Base-by-base conservation (phyloP, 352 stramenopile species). In the Halophytophthora batemanensis region DNA sequence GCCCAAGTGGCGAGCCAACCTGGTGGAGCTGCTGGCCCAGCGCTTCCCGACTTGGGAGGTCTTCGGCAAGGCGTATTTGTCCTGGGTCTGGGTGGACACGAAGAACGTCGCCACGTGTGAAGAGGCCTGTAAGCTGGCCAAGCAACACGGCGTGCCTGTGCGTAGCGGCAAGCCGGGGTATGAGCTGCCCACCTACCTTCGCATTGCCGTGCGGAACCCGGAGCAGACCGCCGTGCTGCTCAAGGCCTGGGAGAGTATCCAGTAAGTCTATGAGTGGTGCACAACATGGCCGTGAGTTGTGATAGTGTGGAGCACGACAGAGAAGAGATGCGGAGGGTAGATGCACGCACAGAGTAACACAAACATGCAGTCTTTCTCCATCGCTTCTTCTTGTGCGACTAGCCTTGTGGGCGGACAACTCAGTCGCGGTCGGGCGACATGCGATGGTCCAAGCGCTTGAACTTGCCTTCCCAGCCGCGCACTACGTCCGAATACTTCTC, bases 51-150 rank as follows among this genome's bases (percentile, higher is more conserved):
- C 66, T 42, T 93, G 82, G 82, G 59, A 83, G 47, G 66, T 79
- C 44, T 75, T 77, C 57, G 82, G 82, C 56, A 75, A 88, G 56
- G 45, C 64, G 13, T 93, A 79, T 66, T 56, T 96, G 43, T 95
- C 83, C 17, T 96, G 87, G 87, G 71, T 96, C 55, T 96, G 87
- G 87, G 58, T 96, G 39, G 80, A 96, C 61, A 95, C 85, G 40
- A 86, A 90, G 65, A 82, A 71, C 23, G 72, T 56, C 7, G 61
- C 54, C 10, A 69, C 70, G 45, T 70, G 61, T 22, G 70, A 84
- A 56, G 57, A 77, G 25, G 82, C 83, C 49, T 88, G 87, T 35
- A 55, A 56, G 43, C 67, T 92, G 41, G 82, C 87, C 45, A 94
- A 93, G 66, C 60, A 82, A 48, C 81, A 89, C 56, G 87, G 87